Conservation (phyloP, 2,329 filamentous ascomycete genomes). For the Didymella exigua region DNA sequence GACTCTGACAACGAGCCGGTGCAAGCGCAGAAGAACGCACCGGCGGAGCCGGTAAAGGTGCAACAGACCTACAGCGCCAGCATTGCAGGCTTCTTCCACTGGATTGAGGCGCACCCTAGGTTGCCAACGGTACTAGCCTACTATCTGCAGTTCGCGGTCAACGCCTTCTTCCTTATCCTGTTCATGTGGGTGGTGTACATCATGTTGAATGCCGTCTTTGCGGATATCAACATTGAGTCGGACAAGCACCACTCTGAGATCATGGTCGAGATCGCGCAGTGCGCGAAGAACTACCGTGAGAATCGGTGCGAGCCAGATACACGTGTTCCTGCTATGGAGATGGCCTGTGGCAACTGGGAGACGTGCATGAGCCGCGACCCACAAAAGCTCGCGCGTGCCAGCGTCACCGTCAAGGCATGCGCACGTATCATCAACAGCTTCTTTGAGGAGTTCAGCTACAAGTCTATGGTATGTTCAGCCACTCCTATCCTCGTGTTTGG, state of each 20-base stretch:
- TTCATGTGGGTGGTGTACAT: slow-evolving; percentile 71
- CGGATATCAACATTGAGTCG: slow-evolving; percentile 76
- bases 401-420: slow-evolving; percentile 83
- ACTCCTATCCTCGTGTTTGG: slow-evolving; percentile 12
- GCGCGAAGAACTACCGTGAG: slow-evolving; percentile 72
- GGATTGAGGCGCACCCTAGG: slow-evolving; percentile 68
- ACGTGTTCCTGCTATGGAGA: slow-evolving; percentile 73
- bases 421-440: slow-evolving; percentile 94
- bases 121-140: slow-evolving; percentile 69
- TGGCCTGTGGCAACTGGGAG: slow-evolving; percentile 79
- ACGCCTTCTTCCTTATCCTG: slow-evolving; percentile 64
- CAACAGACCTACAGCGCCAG: slow-evolving; percentile 32
- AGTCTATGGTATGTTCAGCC: slow-evolving; percentile 65
- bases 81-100: slow-evolving; percentile 61
- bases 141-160: slow-evolving; percentile 71
- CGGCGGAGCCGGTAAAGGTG: slow-evolving; percentile 12
- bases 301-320: slow-evolving; percentile 75
- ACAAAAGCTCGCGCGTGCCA: slow-evolving; percentile 75
- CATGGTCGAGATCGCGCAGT: slow-evolving; percentile 73
- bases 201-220: slow-evolving; percentile 71
- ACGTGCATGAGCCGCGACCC: slow-evolving; percentile 87
- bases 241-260: slow-evolving; percentile 71
- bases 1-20: slow-evolving; percentile 33
- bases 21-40: slow-evolving; percentile 1
- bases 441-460: slow-evolving; percentile 86